Conservation (phyloP, 768 basidiomycete genomes). For the Roridomyces roridus region DNA sequence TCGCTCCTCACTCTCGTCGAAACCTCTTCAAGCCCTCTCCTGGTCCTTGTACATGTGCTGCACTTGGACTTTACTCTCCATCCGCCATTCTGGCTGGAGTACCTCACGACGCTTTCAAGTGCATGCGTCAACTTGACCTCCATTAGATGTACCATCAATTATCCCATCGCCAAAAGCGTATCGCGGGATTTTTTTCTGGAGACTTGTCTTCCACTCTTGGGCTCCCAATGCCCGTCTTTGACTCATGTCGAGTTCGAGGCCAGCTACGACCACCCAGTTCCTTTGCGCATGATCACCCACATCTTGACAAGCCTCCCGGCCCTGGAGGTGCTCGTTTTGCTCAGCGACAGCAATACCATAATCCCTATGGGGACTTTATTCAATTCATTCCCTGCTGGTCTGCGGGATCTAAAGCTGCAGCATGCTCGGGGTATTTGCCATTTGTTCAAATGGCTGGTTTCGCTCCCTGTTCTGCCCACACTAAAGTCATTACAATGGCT, state of each 20-base stretch:
- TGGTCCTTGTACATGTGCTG: neutral
- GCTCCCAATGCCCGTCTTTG: neutral
- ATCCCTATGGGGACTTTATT: neutral
- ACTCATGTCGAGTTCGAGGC: neutral
- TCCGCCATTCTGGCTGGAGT: too few species aligned
- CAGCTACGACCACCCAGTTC: neutral
- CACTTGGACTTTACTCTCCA: too few species aligned
- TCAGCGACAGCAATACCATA: too few species aligned
- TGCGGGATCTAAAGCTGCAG: neutral
- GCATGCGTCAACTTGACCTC: neutral
- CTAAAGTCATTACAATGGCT: neutral
- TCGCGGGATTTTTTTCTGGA: too few species aligned
- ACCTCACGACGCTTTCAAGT: neutral
- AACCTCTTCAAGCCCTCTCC: neutral
- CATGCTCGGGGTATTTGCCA: too few species aligned
- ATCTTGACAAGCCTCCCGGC: neutral
- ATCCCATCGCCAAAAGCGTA: too few species aligned
- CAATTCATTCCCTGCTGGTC: neutral
- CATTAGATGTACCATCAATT: too few species aligned
- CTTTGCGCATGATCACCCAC: neutral
- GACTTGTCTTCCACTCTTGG: neutral
- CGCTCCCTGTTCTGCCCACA: neutral
- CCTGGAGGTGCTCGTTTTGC: neutral
- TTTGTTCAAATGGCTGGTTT: neutral
- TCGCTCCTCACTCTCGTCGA: neutral